Evolutionary conservation across 2,329 filamentous ascomycete species (phyloP).

Genomic region (Ascochyta pisi): DNA sequence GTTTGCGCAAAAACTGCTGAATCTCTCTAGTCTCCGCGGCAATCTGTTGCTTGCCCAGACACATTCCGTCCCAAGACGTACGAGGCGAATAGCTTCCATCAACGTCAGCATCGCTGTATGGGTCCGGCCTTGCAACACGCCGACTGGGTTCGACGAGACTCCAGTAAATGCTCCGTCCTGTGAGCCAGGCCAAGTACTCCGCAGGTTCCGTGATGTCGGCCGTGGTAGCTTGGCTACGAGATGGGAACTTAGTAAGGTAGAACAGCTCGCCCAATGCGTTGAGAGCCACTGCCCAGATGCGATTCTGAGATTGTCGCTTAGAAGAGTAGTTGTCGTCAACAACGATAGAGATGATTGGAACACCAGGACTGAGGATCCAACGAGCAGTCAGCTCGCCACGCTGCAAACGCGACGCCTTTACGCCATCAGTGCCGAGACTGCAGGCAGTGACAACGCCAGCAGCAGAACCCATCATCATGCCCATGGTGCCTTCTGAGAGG

Average conservation of each 20-base stretch:
- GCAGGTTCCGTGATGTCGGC: constrained; percentile 58
- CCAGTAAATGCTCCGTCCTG: constrained; percentile 82
- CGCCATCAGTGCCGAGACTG: constrained; percentile 69
- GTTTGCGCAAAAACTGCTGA: constrained; percentile 74
- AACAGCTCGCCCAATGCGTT: constrained; percentile 94
- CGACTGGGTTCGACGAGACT: constrained; percentile 79
- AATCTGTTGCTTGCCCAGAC: constrained; percentile 73
- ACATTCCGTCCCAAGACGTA: constrained; percentile 76
- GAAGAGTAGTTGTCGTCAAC: constrained; percentile 83
- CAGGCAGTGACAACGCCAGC: constrained; percentile 84
- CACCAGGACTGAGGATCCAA: constrained; percentile 90
- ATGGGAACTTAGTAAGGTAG: constrained; percentile 77
- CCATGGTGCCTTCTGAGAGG: constrained; percentile 77
- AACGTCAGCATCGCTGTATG: constrained; percentile 70
- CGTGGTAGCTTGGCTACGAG: constrained; percentile 59
- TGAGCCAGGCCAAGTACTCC: constrained; percentile 76
- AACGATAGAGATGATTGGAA: constrained; percentile 83
- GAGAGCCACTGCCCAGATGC: constrained; percentile 89
- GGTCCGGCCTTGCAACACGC: constrained; percentile 73
- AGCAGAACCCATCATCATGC: constrained; percentile 83
- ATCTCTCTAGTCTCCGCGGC: constrained; percentile 81
- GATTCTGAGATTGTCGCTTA: constrained; percentile 71
- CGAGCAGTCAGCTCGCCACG: constrained; percentile 82
- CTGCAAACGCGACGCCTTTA: constrained; percentile 67
- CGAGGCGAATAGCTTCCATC: constrained; percentile 79